Percentiles rank a stretch among this genome's conserved stretches.
These are phyloP conservation scores for Alternaria burnsii DNA, from an alignment of 2,329 filamentous ascomycete genomes.

Conservation along the genomic window DNA sequence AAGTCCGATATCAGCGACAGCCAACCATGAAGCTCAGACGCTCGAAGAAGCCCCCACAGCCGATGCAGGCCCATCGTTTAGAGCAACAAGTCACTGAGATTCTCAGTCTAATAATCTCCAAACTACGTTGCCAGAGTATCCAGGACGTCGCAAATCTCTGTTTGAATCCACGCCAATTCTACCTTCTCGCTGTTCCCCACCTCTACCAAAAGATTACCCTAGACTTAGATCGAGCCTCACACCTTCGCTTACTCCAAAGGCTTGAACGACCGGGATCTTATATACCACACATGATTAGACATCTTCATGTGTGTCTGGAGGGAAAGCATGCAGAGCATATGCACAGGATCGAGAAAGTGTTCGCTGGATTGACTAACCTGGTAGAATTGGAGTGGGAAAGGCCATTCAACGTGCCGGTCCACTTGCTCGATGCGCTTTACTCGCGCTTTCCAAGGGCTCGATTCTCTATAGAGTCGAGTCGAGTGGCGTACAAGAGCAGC, in stretches of 20 bases:
- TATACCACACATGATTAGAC: neutral
- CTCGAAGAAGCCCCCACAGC: neutral
- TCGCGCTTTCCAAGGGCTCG: neutral
- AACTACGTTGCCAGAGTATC: neutral
- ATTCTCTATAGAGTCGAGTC: neutral
- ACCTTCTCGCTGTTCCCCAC: neutral
- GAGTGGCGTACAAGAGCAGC: neutral
- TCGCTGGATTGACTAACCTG: neutral
- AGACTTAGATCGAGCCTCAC: neutral
- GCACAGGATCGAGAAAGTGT: neutral
- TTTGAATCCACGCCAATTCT: neutral
- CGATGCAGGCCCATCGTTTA: neutral
- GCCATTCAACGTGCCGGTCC: neutral
- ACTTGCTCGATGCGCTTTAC: neutral
- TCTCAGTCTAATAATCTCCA: neutral
- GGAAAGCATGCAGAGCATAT: neutral
- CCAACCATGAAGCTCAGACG: neutral
- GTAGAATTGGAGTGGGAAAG: neutral
- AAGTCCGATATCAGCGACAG: neutral
- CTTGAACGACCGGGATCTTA: neutral
- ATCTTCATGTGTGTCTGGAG: neutral
- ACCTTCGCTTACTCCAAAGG: neutral
- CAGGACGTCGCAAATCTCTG: neutral
- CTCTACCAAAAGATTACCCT: neutral
- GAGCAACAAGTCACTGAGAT: neutral